Evolutionary conservation across 2,329 filamentous ascomycete species (phyloP), one percentile per base, ranked within the genome.

Genomic region (Cryoendolithus antarcticus): DNA sequence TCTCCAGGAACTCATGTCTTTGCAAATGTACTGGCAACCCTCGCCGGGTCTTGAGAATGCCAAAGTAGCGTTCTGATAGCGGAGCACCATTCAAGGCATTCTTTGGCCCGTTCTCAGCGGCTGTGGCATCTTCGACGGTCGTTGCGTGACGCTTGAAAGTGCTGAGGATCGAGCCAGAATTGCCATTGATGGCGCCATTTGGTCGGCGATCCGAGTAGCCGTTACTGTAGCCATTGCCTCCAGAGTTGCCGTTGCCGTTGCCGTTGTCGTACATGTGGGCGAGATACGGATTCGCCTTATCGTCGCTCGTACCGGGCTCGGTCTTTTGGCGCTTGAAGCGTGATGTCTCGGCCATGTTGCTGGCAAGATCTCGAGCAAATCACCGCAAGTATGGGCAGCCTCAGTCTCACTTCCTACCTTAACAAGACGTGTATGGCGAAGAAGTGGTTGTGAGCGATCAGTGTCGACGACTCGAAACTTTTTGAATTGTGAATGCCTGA

Each of bases 21-120:
- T 98, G 91, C 57, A 86, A 80, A 63, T 93, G 80, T 32, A 98
- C 91, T 10, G 91, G 91, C 44, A 98, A 73, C 52, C 86, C 80
- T 57, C 88, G 77, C 51, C 91, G 74, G 40, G 74, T 75, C 65
- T 89, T 75, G 54, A 98, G 67, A 57, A 98, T 98, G 54, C 78
- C 77, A 62, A 95, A 86, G 69, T 98, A 98, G 56, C 82, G 77
- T 50, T 77, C 72, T 33, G 86, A 86, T 54, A 94, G 80, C 9
- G 76, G 69, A 42, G 73, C 67, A 44, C 80, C 78, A 36, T 79
- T 98, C 69, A 95, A 95, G 13, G 89, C 81, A 58, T 95, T 98
- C 50, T 70, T 62, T 13, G 86, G 80, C 9, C 79, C 75, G 63
- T 94, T 77, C 65, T 98, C 91, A 2, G 80, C 81, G 52, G 69